Base-by-base conservation (phyloP, 2,329 filamentous ascomycete genomes). In the Pezicula carpinea region DNA sequence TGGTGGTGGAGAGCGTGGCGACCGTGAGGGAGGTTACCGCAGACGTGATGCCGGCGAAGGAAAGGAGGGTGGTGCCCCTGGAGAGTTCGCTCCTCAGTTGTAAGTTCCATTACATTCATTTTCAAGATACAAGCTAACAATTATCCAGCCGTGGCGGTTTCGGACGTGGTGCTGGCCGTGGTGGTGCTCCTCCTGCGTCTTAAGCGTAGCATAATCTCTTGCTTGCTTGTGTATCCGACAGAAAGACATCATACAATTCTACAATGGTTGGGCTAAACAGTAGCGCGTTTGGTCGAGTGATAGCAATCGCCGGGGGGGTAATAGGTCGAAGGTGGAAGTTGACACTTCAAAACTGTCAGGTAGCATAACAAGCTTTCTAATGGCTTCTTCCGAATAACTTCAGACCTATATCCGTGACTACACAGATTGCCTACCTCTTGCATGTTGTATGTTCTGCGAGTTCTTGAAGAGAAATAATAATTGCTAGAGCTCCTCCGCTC, bases 1-100 rank as follows among this genome's bases (percentile, higher is more conserved):
- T 75, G 84, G 84, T 60, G 80, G 77, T 67, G 76, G 78, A 58
- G 79, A 79, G 66, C 69, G 79, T 59, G 73, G 73, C 61, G 80
- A 82, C 65, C 85, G 87, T 66, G 85, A 90, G 74, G 91, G 91
- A 70, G 88, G 87, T 69, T 96, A 96, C 83, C 81, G 91, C 74
- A 85, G 91, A 74, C 87, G 91, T 68, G 89, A 95, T 67, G 85
- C 82, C 74, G 86, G 83, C 67, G 84, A 86, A 71, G 69, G 84
- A 72, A 95, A 95, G 83, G 89, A 95, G 78, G 89, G 89, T 66
- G 88, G 85, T 79, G 88, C 89, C 70, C 87, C 89, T 67, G 87
- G 88, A 75, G 88, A 90, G 74, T 96, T 93, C 73, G 85, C 86
- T 76, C 90, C 90, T 69, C 83, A 86, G 72, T 96, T 96, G 84